These are phyloP conservation scores for Apiospora marii DNA, from an alignment of 2,329 filamentous ascomycete species.

Conservation along the genomic window DNA sequence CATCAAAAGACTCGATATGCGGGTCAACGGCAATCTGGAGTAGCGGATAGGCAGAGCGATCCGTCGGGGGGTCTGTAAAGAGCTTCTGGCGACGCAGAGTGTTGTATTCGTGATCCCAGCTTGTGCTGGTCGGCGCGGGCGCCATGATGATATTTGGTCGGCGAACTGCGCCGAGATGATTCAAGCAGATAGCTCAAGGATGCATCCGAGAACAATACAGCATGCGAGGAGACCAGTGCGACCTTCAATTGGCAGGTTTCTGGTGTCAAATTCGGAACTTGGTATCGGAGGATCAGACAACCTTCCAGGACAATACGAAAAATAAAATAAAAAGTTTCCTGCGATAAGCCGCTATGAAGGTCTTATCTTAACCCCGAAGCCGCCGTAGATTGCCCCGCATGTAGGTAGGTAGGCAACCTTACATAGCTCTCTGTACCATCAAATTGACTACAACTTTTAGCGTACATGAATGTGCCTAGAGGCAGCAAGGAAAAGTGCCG, in stretches of 20 bases:
- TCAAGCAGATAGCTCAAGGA: slow-evolving; percentile 1
- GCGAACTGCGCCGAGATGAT: slow-evolving; percentile 15
- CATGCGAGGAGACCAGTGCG: background rate
- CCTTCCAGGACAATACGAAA: background rate
- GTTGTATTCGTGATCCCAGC: slow-evolving; percentile 88
- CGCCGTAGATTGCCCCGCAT: background rate
- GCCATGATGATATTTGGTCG: slow-evolving; percentile 53
- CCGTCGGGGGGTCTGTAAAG: slow-evolving; percentile 86
- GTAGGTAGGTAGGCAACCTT: too few relatives aligned
- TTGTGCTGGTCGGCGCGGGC: slow-evolving; percentile 66
- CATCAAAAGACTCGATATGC: slow-evolving; percentile 96
- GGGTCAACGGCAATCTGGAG: slow-evolving; percentile 87
- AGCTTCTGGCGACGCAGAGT: slow-evolving; percentile 86
- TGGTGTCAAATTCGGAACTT: background rate
- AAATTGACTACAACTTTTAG: background rate
- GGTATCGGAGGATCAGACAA: background rate
- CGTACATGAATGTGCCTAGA: background rate
- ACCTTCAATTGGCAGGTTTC: background rate
- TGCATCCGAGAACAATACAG: background rate
- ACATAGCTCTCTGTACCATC: background rate
- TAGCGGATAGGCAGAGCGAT: slow-evolving; percentile 86
- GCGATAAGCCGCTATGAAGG: background rate
- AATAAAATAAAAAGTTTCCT: slow-evolving; percentile 18
- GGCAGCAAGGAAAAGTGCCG: background rate
- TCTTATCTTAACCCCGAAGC: slow-evolving; percentile 16